Evolutionary conservation across 306 rosid species (phyloP), one percentile per base, ranked within the genome.

Genomic region (Luffa aegyptiaca): DNA sequence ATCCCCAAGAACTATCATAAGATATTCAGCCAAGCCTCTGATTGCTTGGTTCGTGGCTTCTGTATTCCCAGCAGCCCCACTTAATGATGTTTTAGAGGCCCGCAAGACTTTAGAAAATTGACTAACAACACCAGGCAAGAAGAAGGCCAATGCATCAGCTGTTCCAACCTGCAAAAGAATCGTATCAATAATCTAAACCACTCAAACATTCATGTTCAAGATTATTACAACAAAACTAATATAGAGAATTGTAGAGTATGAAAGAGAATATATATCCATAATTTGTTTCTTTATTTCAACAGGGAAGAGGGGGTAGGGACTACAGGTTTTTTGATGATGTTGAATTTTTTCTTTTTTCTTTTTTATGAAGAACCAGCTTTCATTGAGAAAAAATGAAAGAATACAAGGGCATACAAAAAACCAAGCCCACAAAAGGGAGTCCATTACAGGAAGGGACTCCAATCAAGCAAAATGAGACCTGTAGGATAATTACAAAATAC

Each of bases 81-180:
- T 90, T 57, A 49, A 84, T 89, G 91, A 89, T 70, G 88, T 84
- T 86, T 91, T 91, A 68, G 95, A 88, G 82, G 91, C 82, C 76
- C 77, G 93, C 85, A 94, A 85, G 70, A 94, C 97, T 86, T 91
- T 94, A 58, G 93, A 82, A 88, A 91, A 87, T 71, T 92, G 93
- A 84, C 97, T 91, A 72, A 91, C 97, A 86, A 90, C 88, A 56
- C 98, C 98, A 75, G 98, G 98, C 84, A 94, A 88, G 85, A 94
- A 94, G 87, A 92, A 94, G 83, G 97, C 97, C 70, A 92, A 91
- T 69, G 93, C 92, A 82, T 92, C 98, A 80, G 97, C 96, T 75
- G 90, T 81, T 80, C 97, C 97, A 80, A 89, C 93, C 98, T 94
- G 86, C 57, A 85, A 64, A 78, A 72, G 66, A 78, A 59, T 59